Base-by-base conservation (phyloP, 768 basidiomycete genomes). In the Amanita molliuscula region DNA sequence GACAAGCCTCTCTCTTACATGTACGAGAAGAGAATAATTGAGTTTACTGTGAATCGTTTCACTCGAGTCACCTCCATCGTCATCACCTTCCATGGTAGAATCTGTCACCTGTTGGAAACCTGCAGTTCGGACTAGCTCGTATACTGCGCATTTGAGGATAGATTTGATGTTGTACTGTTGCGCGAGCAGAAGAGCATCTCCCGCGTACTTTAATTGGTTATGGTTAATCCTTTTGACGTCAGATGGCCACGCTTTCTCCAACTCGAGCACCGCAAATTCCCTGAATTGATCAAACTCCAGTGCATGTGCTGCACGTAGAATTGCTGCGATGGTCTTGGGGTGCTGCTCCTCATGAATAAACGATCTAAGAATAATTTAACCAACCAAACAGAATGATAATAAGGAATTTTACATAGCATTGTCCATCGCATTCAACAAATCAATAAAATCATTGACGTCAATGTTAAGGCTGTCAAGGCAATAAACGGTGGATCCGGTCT, bases 381-480 rank as follows among this genome's bases (percentile, higher is more conserved):
- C 7, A 15, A 48, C 2, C 7, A 3, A 1, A 48, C 20, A 1
- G 25, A 9, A 11, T n/a, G 11, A 5, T 3, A 4, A 18, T 3
- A 10, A 18, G 44, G 34, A 48, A 48, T n/a, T 20, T 36, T 37
- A 72, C 70, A 65, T 59, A 6, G 59, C 60, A 16, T 64, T 55
- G 21, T 72, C 69, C 7, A 69, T 44, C 1, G 64, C 60, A 10
- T 53, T 49, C 15, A 73, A 50, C 29, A 70, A 54, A 2, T 41
- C 45, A 36, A 59, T 63, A 40, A 72, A 70, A 50, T 74, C 72
- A 0, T 55, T 33, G 4, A 55, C 59, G 2, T 47, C 53, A 9
- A 67, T 56, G 2, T 60, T 59, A 1, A 50, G 9, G 1, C 34
- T 55, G 9, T 54, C 53, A 3, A 45, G 44, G 16, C 33, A 29